Conservation (phyloP, 106 monocot genomes). For the Acorus calamus region DNA sequence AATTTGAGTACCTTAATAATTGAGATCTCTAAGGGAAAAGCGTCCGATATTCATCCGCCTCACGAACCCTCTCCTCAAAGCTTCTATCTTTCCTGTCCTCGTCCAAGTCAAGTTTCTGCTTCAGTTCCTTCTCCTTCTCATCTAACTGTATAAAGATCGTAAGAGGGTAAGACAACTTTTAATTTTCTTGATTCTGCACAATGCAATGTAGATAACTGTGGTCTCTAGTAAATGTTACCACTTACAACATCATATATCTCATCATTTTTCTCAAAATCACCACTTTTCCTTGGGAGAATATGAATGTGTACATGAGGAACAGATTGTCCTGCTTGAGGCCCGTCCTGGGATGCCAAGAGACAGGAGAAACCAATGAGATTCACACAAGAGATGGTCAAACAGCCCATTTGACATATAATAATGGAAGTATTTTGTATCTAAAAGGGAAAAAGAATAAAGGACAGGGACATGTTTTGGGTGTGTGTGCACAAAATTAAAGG, state of each 20-base stretch:
- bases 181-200: too few relatives aligned
- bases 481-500: too few relatives aligned
- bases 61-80: slow-evolving; percentile 57
- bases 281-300: slow-evolving; percentile 71
- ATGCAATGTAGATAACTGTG: too few relatives aligned
- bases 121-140: slow-evolving; percentile 62
- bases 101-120: slow-evolving; percentile 78
- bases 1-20: too few relatives aligned
- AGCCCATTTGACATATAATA: too few relatives aligned
- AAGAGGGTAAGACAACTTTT: background rate
- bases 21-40: slow-evolving; percentile 35
- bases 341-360: slow-evolving; percentile 47
- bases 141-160: slow-evolving; percentile 39
- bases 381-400: background rate
- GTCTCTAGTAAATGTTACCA: background rate
- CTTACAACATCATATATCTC: slow-evolving; percentile 82
- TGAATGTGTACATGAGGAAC: slow-evolving; percentile 95
- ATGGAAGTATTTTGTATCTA: too few relatives aligned
- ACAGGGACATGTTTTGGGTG: too few relatives aligned
- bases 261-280: slow-evolving; percentile 95
- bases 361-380: background rate
- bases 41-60: slow-evolving; percentile 62
- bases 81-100: slow-evolving; percentile 68
- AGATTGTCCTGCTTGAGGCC: slow-evolving; percentile 86
- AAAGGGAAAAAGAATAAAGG: too few relatives aligned